Base-by-base conservation (phyloP, 495 filamentous ascomycete genomes). In the Penicillium herquei region DNA sequence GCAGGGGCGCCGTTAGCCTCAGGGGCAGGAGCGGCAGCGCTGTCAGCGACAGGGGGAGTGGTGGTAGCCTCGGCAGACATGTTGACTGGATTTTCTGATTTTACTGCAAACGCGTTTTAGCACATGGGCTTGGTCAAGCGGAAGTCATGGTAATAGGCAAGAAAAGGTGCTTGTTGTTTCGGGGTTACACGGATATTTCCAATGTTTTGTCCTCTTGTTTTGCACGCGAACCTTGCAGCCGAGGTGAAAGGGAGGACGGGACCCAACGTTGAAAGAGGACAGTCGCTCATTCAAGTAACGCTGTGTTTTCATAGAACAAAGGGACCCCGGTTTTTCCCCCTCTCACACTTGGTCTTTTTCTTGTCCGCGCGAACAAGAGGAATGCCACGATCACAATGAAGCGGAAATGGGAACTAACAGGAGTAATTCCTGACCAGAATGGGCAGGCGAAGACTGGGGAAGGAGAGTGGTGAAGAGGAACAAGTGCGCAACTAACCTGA, bases 1-100 rank as follows among this genome's bases (percentile, higher is more conserved):
- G 55, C 62, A 33, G 70, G 61, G 54, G 72, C 55, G 48, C 58
- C 66, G 61, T 59, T 68, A 53, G 66, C 66, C 65, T 77, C 74
- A 49, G 76, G 67, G 54, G 70, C 56, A 62, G 21, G 11, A 16
- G 67, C 71, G 69, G 71, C 76, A 71, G 67, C 69, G 62, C 58
- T 67, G 50, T 78, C 75, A 59, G 63, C 65, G 65, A 64, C 67
- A 52, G 74, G 65, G 58, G 71, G 70, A 61, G 74, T 72, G 57
- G 76, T 71, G 49, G 75, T 57, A 59, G 62, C 66, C 56, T 79
- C 76, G 54, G 75, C 73, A 69, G 76, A 79, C 76, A 79, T 79
- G 54, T 73, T 75, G 65, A 48, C 44, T 43, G 54, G 53, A 52
- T 66, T 52, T 52, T 52, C n/a, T 52, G 61, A 54, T 61, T 54